These are phyloP conservation scores for Malania oleifera DNA, from an alignment of 164 flowering plant species.

Conservation along the genomic window DNA sequence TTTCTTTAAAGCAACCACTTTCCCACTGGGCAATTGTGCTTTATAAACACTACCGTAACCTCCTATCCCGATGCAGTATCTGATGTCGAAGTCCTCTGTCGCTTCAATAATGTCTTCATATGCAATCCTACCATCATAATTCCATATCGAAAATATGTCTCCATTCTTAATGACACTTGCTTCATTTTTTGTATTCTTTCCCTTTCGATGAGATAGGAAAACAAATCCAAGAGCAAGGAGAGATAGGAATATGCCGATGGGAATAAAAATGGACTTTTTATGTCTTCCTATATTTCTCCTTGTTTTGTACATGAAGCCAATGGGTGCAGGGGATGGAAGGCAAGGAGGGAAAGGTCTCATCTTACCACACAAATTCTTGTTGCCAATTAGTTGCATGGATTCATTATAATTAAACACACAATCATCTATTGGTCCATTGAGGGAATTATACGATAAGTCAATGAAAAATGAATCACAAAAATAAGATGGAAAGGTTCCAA, in stretches of 20 bases:
- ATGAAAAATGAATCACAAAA: neutral
- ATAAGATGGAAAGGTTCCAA: neutral
- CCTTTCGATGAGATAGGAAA: neutral
- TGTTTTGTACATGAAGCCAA: neutral
- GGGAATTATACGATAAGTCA: neutral
- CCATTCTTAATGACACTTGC: neutral
- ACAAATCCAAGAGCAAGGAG: neutral
- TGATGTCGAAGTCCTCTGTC: neutral
- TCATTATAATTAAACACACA: too few species aligned
- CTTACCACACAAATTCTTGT: neutral
- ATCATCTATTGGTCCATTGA: neutral
- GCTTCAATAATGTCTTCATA: neutral
- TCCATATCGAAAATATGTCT: neutral
- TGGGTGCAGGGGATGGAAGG: neutral
- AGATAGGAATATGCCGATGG: neutral
- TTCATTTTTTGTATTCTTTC: neutral
- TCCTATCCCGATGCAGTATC: neutral
- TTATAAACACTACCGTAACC: constrained; percentile 9
- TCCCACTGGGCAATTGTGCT: constrained; percentile 4
- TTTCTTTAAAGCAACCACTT: neutral
- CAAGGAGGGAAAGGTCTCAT: neutral
- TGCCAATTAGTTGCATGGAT: neutral
- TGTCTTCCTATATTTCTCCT: too few species aligned
- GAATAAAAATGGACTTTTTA: neutral
- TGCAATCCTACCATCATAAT: neutral